Base-by-base conservation (phyloP, 2,329 filamentous ascomycete genomes). In the Exserohilum turcica region DNA sequence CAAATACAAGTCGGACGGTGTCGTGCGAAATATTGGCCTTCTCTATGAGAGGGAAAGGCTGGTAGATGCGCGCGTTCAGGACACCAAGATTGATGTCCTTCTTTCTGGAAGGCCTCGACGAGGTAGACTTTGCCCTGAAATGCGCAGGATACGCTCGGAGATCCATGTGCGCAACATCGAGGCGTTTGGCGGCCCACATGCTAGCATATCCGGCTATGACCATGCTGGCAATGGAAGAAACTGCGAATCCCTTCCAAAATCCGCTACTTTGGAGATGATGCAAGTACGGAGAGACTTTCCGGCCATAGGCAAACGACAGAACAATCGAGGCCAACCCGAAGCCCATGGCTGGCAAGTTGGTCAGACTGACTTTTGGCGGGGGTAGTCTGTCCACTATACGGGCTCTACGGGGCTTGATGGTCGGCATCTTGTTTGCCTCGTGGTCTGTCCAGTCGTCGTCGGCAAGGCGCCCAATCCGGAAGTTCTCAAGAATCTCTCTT, bases 21-120 rank as follows among this genome's bases (percentile, higher is more conserved):
- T 65, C 53, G 40, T 54, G 52, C 7, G 57, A 62, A 29, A 63
- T 46, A 18, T 64, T 56, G 39, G 52, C 46, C 36, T 50, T 60
- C 7, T 54, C 49, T 39, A 49, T 44, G 12, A 86, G 70, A 0
- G 79, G 77, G 7, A 85, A 75, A 3, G 69, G 66, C 43, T 80
- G 77, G 60, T 79, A 85, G 21, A 72, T 70, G 18, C 77, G 72
- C 0, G 82, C 75, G 35, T 82, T 76, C 7, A 85, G 74, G 64
- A 81, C 80, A 8, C 81, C 82, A 15, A 59, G 54, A n/a, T 60
- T 59, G 43, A 59, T 59, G 4, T 56, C 46, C 32, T 60, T 60
- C 13, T 60, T 59, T 21, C 44, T 56, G 3, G 55, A 43, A 0
- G 46, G 38, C 15, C 36, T 58, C 0, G 48, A 45, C 0, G 57